These are phyloP conservation scores for Stephanodiscus triporus DNA, from an alignment of 108 stramenopile genomes.

Conservation along the genomic window DNA sequence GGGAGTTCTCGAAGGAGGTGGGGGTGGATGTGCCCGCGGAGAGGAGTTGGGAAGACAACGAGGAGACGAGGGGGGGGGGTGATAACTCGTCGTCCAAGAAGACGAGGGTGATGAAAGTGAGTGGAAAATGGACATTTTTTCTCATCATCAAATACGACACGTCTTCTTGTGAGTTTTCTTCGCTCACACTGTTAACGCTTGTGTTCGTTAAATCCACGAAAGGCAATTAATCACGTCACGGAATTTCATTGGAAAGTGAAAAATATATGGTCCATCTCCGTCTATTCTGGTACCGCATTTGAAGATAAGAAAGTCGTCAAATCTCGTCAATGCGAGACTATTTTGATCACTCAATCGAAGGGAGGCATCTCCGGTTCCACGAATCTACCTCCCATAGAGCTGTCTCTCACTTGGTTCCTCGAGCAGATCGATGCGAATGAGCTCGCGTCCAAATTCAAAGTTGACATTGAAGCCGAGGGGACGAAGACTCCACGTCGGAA, in stretches of 20 bases:
- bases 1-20: slow-evolving; percentile 57
- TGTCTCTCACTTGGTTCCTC: slow-evolving; percentile 73
- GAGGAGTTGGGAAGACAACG: slow-evolving; percentile 20
- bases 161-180: too few species aligned
- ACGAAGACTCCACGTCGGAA: slow-evolving; percentile 76
- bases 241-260: slow-evolving; percentile 69
- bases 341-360: slow-evolving; percentile 47
- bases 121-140: background rate
- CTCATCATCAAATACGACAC: background rate
- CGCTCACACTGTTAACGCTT: slow-evolving; percentile 5
- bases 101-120: slow-evolving; percentile 31
- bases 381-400: slow-evolving; percentile 44
- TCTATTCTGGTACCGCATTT: slow-evolving; percentile 51
- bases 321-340: slow-evolving; percentile 39
- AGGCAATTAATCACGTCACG: slow-evolving; percentile 42
- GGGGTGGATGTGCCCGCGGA: slow-evolving; percentile 46
- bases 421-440: slow-evolving; percentile 50
- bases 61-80: slow-evolving; percentile 33
- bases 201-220: background rate
- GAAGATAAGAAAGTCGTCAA: slow-evolving; percentile 53
- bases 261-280: slow-evolving; percentile 34
- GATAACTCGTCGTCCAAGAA: slow-evolving; percentile 20
- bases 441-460: slow-evolving; percentile 45
- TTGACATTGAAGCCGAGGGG: slow-evolving; percentile 52
- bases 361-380: slow-evolving; percentile 16